phyloP scores from a whole-genome alignment of 2,329 filamentous ascomycete genomes.

The Pleurostoma richardsiae region DNA sequence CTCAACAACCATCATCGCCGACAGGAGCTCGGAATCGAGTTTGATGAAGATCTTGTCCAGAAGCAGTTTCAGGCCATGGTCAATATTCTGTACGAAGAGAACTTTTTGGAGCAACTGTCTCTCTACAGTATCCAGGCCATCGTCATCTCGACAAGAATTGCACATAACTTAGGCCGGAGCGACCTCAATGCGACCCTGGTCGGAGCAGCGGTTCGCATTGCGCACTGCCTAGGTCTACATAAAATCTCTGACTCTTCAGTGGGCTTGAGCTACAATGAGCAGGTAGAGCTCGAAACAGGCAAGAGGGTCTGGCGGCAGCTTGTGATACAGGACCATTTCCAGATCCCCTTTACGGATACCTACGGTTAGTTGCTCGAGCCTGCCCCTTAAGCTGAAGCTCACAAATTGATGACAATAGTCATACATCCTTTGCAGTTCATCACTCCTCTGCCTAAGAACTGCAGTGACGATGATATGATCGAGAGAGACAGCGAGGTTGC shows the following conservation, averaged over 20 bases:
- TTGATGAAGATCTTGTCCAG: constrained; percentile 9
- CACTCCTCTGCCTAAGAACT: constrained; percentile 22
- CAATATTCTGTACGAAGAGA: constrained; percentile 20
- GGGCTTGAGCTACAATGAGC: constrained; percentile 9
- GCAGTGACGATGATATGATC: constrained; percentile 19
- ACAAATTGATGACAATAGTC: constrained; percentile 2
- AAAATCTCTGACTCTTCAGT: constrained; percentile 9
- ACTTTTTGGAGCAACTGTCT: constrained; percentile 22
- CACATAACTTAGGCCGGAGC: constrained; percentile 29
- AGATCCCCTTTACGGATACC: constrained; percentile 27
- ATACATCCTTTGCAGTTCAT: constrained; percentile 26
- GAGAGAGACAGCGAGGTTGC: constrained; percentile 5
- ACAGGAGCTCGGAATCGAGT: neutral
- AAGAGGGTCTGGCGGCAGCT: constrained; percentile 29
- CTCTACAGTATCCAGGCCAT: constrained; percentile 28
- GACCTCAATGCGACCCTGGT: constrained; percentile 26
- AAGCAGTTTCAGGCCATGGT: constrained; percentile 23
- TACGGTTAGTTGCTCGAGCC: constrained; percentile 15
- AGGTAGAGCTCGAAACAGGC: constrained; percentile 23
- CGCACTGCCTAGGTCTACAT: constrained; percentile 21
- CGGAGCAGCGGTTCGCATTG: constrained; percentile 26
- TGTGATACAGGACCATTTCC: constrained; percentile 29
- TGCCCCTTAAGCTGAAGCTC: neutral
- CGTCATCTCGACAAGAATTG: constrained; percentile 27
- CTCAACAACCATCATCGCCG: constrained; percentile 12